phyloP scores from a whole-genome alignment of 345 rosid genomes.

The Aquilaria yunnanensis region DNA sequence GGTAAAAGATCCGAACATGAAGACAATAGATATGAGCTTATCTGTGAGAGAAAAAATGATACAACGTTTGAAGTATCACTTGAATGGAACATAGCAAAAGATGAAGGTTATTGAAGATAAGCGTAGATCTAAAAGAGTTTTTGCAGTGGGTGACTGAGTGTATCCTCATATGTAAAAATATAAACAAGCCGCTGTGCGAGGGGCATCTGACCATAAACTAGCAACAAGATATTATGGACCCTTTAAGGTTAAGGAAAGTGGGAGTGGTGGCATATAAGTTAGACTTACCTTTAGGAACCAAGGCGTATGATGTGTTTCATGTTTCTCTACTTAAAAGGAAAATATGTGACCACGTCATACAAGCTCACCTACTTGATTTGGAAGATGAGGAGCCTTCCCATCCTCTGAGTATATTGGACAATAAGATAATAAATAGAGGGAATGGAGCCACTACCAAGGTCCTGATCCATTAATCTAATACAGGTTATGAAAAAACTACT shows the following conservation, averaged over 20 bases:
- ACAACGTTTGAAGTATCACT: neutral
- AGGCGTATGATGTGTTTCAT: neutral
- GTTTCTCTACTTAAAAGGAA: neutral
- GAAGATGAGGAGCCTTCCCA: too few relatives aligned
- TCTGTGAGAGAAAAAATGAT: neutral
- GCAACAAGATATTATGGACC: neutral
- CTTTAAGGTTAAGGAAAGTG: neutral
- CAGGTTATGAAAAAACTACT: too few relatives aligned
- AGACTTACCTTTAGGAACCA: neutral
- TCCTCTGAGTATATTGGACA: too few relatives aligned
- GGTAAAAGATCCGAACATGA: neutral
- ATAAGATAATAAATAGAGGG: too few relatives aligned
- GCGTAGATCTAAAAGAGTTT: neutral
- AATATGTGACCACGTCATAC: neutral
- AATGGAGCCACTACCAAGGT: too few relatives aligned
- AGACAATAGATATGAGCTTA: neutral
- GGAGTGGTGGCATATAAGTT: neutral
- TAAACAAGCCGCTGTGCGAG: neutral
- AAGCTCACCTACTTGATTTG: too few relatives aligned
- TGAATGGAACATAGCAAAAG: neutral
- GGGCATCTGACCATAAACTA: neutral
- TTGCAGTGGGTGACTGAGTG: neutral
- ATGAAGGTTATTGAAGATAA: neutral
- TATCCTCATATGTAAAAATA: neutral
- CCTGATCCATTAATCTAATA: too few relatives aligned